Base-by-base conservation (phyloP, 2,329 filamentous ascomycete species). In the Ophiostoma sp. region DNA sequence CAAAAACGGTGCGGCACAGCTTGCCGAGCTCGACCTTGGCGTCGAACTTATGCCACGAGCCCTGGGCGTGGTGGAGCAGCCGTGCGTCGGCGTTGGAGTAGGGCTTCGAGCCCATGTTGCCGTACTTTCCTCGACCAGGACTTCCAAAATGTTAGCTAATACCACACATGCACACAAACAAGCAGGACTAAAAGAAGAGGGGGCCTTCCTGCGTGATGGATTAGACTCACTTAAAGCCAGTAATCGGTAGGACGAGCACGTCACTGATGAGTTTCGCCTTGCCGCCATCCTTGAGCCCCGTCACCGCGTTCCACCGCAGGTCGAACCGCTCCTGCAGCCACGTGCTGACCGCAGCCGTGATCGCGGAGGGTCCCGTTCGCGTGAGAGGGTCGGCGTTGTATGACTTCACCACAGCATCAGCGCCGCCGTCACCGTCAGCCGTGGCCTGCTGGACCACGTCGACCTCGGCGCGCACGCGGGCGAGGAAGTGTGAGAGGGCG, bases 41-140 rank as follows among this genome's bases (percentile, higher is more conserved):
- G 66, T 69, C 66, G 9, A 69, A 52, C 19, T 69, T 69, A 2
- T 25, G 42, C 66, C 66, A 69, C 5, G 66, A 69, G 66, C 66
- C 66, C 45, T 69, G 66, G 6, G 66, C 66, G 28, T 69, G 66
- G 45, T 69, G 66, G 25, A 28, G 8, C 4, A 69, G 66, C 28
- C 66, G 42, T 15, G 66, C 66, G 45, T 69, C 66, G 4, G 45
- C 39, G 31, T 69, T 25, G 15, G 66, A n/a, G 17, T 36, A 15
- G 66, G 66, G 66, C 28, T 55, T 69, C 5, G 66, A 69, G 45
- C 66, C 66, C 66, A 69, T 69, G 45, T 52, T 52, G 17, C 66
- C 66, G 66, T 69, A 69, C 15, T 12, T 15, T 0, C 42, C 42
- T 2, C 66, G 42, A 25, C 66, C 66, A 9, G 66, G 66, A 25